phyloP scores from a whole-genome alignment of 495 filamentous ascomycete species.

The Trichoderma asperelloides region DNA sequence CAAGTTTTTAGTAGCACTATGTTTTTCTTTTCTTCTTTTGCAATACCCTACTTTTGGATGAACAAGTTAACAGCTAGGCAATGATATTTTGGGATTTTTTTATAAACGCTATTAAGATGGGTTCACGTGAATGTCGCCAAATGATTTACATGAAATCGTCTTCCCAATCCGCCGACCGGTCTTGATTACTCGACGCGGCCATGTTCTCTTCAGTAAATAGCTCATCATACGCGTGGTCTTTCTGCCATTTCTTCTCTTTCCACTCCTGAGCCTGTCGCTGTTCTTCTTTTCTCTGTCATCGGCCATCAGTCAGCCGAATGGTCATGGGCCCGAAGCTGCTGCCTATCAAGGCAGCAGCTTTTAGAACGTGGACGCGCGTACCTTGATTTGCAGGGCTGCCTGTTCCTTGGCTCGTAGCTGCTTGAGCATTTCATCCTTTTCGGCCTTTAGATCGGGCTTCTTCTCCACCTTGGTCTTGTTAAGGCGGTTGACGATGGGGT shows the following conservation, averaged over 20 bases:
- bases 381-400: constrained; percentile 54
- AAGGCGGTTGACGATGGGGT: constrained; percentile 86
- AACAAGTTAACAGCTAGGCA: not conserved
- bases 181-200: constrained; percentile 57
- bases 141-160: constrained; percentile 65
- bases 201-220: constrained; percentile 60
- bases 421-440: constrained; percentile 67
- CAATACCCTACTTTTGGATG: not conserved
- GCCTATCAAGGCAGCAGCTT: not conserved
- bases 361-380: constrained; percentile 29
- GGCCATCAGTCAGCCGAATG: not conserved
- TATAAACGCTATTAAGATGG: not conserved
- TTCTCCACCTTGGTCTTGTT: constrained; percentile 91
- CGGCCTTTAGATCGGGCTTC: constrained; percentile 67
- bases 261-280: constrained; percentile 67
- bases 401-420: constrained; percentile 61
- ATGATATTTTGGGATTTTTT: not conserved
- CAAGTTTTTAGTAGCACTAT: not conserved
- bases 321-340: not conserved
- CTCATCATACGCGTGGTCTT: constrained; percentile 92
- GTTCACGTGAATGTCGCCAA: not conserved
- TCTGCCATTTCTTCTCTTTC: constrained; percentile 82
- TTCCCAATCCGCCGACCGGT: constrained; percentile 50
- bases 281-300: constrained; percentile 64
- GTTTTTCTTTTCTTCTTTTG: not conserved